Conservation (phyloP, 2,329 filamentous ascomycete genomes). For the Colletotrichum kahawae region DNA sequence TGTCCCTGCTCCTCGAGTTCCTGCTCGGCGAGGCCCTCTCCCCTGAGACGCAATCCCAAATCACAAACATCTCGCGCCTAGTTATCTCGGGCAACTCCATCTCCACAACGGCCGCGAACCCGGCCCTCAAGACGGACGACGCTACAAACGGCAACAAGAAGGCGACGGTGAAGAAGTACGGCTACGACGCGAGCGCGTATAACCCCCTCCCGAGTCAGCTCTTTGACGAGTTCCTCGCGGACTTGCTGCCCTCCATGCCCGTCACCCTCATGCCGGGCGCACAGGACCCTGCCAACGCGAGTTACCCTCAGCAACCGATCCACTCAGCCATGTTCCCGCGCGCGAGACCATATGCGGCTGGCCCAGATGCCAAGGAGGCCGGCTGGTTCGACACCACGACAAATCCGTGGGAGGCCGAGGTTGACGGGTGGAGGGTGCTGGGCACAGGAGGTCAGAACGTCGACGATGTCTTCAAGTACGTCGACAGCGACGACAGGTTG, state of each 20-base stretch:
- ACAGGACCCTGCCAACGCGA: slow-evolving; percentile 85
- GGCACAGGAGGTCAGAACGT: slow-evolving; percentile 92
- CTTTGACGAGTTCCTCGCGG: slow-evolving; percentile 81
- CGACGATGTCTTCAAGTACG: slow-evolving; percentile 91
- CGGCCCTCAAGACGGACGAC: slow-evolving; percentile 49
- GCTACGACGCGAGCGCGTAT: slow-evolving; percentile 89
- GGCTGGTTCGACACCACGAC: slow-evolving; percentile 90
- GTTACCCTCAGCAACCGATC: slow-evolving; percentile 90
- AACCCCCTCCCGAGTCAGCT: slow-evolving; percentile 84
- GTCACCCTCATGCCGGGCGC: slow-evolving; percentile 87
- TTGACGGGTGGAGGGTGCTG: slow-evolving; percentile 88
- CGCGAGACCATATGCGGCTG: slow-evolving; percentile 75
- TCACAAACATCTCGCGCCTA: slow-evolving; percentile 77
- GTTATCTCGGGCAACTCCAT: slow-evolving; percentile 94
- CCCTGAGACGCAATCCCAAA: slow-evolving; percentile 60
- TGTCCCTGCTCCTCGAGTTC: slow-evolving; percentile 84
- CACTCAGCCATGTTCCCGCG: slow-evolving; percentile 90
- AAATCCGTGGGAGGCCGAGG: slow-evolving; percentile 90
- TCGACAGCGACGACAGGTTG: slow-evolving; percentile 77
- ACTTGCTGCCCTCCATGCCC: slow-evolving; percentile 83
- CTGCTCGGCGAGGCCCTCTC: slow-evolving; percentile 82
- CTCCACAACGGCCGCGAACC: slow-evolving; percentile 50
- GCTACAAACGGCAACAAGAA: slow-evolving; percentile 50
- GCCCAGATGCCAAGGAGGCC: slow-evolving; percentile 44
- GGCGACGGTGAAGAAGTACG: slow-evolving; percentile 77